Evolutionary conservation across 139 green algal species (phyloP), one percentile per base, ranked within the genome.

Genomic region (Tetradesmus lagerheimii): DNA sequence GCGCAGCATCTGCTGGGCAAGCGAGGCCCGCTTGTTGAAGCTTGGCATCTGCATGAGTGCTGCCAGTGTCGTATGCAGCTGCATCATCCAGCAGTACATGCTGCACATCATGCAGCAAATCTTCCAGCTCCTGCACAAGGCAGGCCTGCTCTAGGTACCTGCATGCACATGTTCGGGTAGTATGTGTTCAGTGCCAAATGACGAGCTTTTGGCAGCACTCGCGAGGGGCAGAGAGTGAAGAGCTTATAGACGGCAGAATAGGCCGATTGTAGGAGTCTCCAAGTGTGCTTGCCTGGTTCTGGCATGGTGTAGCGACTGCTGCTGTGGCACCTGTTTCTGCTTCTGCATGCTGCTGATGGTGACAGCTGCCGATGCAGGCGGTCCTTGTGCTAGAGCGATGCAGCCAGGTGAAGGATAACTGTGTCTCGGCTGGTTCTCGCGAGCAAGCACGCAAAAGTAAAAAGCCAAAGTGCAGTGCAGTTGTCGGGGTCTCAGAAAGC

Each of bases 141-240:
- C 35, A 38, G 31, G 64, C 27, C 47, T 74, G n/a, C 45, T 86
- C 45, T 18, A 86, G 80, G 80, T 86, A 86, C 57, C 80, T 86
- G 80, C 80, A 86, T 23, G 37, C 35, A 4, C 76, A 25, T 66
- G 57, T 31, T 1, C 23, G 31, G 57, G 57, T 20, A 11, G 25
- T 23, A 71, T 8, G 8, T n/a, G 57, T n/a, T 71, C n/a, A n/a
- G n/a, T n/a, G n/a, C n/a, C n/a, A n/a, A n/a, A n/a, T n/a, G n/a
- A n/a, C n/a, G n/a, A n/a, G n/a, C n/a, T n/a, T n/a, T n/a, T n/a
- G n/a, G n/a, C n/a, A n/a, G n/a, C n/a, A n/a, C n/a, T n/a, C n/a
- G n/a, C n/a, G n/a, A n/a, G n/a, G n/a, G n/a, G n/a, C n/a, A n/a
- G n/a, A n/a, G n/a, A n/a, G n/a, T n/a, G n/a, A n/a, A n/a, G n/a